Evolutionary conservation across 352 stramenopile genomes (phyloP).

Genomic region (Globisporangium splendens): DNA sequence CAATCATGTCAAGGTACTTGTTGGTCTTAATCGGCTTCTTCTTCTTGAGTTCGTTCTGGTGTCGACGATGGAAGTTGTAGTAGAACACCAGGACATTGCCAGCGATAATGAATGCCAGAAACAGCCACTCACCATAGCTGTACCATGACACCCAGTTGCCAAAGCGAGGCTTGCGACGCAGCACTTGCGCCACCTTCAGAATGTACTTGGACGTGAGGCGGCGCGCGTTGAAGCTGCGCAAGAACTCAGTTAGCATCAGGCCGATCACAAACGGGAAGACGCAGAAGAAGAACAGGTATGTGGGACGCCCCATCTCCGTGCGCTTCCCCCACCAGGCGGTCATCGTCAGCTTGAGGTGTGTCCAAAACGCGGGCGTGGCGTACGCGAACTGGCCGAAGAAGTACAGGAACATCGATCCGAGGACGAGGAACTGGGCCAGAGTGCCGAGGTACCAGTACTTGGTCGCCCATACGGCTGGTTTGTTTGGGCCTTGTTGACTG

Average conservation of each 20-base stretch:
- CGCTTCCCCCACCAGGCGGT: constrained; percentile 9
- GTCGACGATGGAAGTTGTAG: constrained; percentile 13
- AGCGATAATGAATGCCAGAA: constrained; percentile 16
- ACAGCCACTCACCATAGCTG: constrained; percentile 26
- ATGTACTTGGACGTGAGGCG: constrained; percentile 12
- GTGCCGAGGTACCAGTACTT: constrained; percentile 15
- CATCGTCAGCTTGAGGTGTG: constrained; percentile 5
- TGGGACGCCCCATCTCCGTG: constrained; percentile 22
- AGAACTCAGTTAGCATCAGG: constrained; percentile 19
- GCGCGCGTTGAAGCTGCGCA: constrained; percentile 15
- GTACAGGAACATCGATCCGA: constrained; percentile 4
- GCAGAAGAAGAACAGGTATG: constrained; percentile 28
- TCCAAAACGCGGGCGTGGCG: constrained; percentile 4
- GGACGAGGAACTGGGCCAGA: constrained; percentile 5
- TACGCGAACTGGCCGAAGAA: constrained; percentile 7
- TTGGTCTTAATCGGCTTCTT: constrained; percentile 3
- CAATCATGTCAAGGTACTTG: constrained; percentile 10
- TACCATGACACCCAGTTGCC: constrained; percentile 7
- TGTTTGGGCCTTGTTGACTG: too few species aligned
- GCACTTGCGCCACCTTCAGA: constrained; percentile 8
- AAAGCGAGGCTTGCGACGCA: constrained; percentile 21
- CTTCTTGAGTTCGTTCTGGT: neutral
- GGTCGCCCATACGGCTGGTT: constrained; percentile 1
- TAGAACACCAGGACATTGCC: constrained; percentile 26
- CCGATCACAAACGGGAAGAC: constrained; percentile 18